Evolutionary conservation across 208 protist species (phyloP).

Genomic region (Sergeia podlipaevii): DNA sequence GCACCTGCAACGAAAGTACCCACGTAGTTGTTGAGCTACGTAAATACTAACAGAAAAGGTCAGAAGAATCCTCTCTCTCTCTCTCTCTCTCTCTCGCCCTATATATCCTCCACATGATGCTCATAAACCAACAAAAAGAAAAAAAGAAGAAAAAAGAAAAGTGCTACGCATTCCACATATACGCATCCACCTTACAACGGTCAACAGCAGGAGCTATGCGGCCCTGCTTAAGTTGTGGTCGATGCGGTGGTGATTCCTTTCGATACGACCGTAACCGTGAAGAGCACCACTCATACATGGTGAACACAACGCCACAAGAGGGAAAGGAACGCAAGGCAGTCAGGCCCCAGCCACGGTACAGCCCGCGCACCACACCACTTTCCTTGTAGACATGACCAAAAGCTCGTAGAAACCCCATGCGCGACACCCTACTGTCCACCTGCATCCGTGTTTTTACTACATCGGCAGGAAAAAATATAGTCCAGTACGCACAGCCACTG

Average conservation of each 20-base stretch:
- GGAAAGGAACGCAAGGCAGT: conserved; percentile 58
- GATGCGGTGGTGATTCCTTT: too few species aligned
- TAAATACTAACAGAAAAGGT: background rate
- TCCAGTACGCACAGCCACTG: conserved; percentile 77
- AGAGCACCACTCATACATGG: conserved; percentile 30
- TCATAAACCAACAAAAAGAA: conserved; percentile 9
- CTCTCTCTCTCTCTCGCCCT: too few species aligned
- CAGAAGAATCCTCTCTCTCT: too few species aligned
- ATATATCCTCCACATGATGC: too few species aligned
- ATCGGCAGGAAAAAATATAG: conserved; percentile 77
- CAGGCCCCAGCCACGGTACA: conserved; percentile 66
- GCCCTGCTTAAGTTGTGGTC: too few species aligned
- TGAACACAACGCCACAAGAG: conserved; percentile 49
- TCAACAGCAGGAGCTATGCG: too few species aligned
- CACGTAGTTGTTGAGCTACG: too few species aligned
- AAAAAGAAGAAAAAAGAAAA: background rate
- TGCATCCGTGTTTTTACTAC: conserved; percentile 83
- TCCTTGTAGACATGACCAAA: conserved; percentile 31
- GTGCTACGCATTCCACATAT: too few species aligned
- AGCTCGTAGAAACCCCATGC: conserved; percentile 11
- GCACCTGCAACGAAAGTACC: too few species aligned
- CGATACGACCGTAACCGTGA: too few species aligned
- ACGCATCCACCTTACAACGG: too few species aligned
- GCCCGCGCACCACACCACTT: conserved; percentile 34
- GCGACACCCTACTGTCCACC: conserved; percentile 29